Evolutionary conservation across 768 basidiomycete genomes (phyloP), one percentile per base, ranked within the genome.

Genomic region (Auriscalpium microsporum): DNA sequence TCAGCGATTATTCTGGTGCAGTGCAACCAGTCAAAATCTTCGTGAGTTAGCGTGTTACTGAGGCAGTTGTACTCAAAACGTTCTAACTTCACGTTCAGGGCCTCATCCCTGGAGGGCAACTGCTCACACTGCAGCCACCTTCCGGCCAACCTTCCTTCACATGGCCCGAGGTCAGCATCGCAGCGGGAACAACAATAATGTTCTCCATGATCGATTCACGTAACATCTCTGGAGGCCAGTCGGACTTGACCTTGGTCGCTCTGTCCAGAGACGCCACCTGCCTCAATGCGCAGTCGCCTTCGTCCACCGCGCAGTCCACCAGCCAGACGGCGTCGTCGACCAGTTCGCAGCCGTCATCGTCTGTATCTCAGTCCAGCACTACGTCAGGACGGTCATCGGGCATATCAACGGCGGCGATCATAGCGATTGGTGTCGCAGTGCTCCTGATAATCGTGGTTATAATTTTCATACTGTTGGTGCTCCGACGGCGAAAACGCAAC

Each of bases 41-140:
- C 52, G 84, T 83, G 57, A 62, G 75, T 67, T 17, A 28, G 28
- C 28, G 28, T 28, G 28, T 28, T 28, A 28, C 28, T 7, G 7
- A 28, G 28, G 5, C 28, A 7, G 7, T 28, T 28, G 28, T 28
- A 28, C 28, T 28, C 3, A 1, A 21, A 3, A 28, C 2, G 5
- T 28, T 28, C 28, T 28, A 28, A 28, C 28, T 28, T 42, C 49
- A 33, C 7, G 28, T 58, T 37, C 54, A 86, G 80, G 85, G 76
- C 21, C 67, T 83, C 34, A 79, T 90, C 53, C 87, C 87, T 36
- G 77, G 76, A 19, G 87, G 88, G 10, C 70, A 75, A 42, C 63
- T 72, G 1, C 73, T 85, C 53, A 56, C 72, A 17, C 59, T 87
- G 11, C 55, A 66, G 8, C 73, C 79, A 37, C 73, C 75, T 2